Evolutionary conservation across 768 basidiomycete genomes (phyloP), one percentile per base, ranked within the genome.

Genomic region (Kwoniella heveanensis): DNA sequence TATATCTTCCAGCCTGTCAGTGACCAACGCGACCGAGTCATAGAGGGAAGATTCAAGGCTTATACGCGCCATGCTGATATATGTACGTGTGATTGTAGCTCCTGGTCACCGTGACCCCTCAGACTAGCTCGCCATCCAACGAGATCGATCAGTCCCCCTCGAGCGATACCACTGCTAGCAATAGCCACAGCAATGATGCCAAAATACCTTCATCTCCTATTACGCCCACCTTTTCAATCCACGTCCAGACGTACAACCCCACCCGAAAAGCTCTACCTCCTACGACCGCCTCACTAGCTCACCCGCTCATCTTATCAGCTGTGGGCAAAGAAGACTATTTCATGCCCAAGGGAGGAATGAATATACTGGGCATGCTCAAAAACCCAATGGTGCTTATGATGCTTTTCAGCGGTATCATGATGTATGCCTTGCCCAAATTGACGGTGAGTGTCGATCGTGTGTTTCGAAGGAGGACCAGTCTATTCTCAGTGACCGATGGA

Each of bases 351-450:
- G 30, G 51, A 5, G 69, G 71, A 1, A 54, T 71, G 50, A 72
- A 79, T 54, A 36, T 79, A 26, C 39, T 74, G 17, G 74, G 70
- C 1, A 61, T 80, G 71, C 49, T 80, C n/a, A 78, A 78, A 62
- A 73, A 54, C 50, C 78, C 78, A 2, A 76, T 80, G 73, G 76
- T 80, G 2, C 63, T 78, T 21, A 72, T 80, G 72, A 80, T 80
- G 78, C 64, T 78, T 15, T 70, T 74, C 53, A 73, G 69, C 29
- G 78, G 60, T 19, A 37, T 70, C 4, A 75, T 80, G 75, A 73
- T 78, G 61, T 73, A 65, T 26, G 69, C 32, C 29, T 54, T 76
- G 57, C 78, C 78, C 10, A 80, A 78, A 62, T 32, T 80, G 57
- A 72, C 70, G 50, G 77, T 79, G 53, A 47, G 77, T 72, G 9